Evolutionary conservation across 2,329 filamentous ascomycete species (phyloP).

Genomic region (Aspergillus alliaceus): DNA sequence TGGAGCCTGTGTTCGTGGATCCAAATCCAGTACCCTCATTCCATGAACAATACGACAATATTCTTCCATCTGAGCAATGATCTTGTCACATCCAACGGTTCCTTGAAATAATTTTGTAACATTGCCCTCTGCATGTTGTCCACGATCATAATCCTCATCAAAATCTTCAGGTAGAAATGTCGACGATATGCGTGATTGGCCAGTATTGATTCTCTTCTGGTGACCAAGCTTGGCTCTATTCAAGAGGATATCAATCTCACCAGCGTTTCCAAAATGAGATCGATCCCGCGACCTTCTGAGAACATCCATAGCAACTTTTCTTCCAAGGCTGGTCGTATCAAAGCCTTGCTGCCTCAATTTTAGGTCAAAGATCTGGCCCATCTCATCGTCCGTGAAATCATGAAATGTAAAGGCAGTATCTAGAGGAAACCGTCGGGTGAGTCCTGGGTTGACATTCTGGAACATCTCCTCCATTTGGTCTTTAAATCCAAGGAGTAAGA

Average conservation of each 20-base stretch:
- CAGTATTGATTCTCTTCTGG: conserved; percentile 36
- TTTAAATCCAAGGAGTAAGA: conserved; percentile 3
- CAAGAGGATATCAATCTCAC: conserved; percentile 71
- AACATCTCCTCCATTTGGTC: conserved; percentile 11
- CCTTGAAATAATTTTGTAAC: conserved; percentile 57
- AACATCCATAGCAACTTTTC: conserved; percentile 58
- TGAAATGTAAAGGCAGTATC: conserved; percentile 52
- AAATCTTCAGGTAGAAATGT: conserved; percentile 47
- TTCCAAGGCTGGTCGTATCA: conserved; percentile 52
- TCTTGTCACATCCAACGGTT: conserved; percentile 57
- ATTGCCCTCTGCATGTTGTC: conserved; percentile 49
- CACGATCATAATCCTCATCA: conserved; percentile 60
- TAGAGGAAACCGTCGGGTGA: not conserved
- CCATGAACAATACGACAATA: conserved; percentile 55
- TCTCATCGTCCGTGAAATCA: conserved; percentile 62
- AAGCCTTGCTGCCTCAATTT: conserved; percentile 63
- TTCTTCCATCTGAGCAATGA: conserved; percentile 55
- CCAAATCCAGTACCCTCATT: conserved; percentile 53
- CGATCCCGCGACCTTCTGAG: conserved; percentile 62
- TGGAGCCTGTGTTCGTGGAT: conserved; percentile 60
- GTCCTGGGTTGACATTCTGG: conserved; percentile 15
- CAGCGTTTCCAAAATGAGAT: conserved; percentile 70
- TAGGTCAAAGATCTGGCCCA: conserved; percentile 59
- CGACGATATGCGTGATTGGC: conserved; percentile 3
- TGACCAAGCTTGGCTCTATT: conserved; percentile 55